Percentiles rank a stretch among this genome's conserved stretches.
Evolutionary conservation across 2,329 filamentous ascomycete species (phyloP).

Genomic region (Aureobasidium sp.): DNA sequence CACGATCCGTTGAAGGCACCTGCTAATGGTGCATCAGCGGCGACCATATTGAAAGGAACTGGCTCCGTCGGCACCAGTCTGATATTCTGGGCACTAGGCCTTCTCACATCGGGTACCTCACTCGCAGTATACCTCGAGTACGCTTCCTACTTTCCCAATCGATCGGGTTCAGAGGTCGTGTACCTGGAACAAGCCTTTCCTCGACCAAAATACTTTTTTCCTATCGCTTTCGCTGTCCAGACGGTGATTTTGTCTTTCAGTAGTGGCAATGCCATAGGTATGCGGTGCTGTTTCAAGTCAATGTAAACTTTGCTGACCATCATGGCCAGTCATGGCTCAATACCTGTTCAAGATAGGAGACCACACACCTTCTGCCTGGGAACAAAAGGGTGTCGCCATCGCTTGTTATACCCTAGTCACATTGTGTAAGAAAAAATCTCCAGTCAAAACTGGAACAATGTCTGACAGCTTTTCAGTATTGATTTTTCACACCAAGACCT

Average conservation of each 20-base stretch:
- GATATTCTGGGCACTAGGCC: slow-evolving; percentile 42
- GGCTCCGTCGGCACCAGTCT: slow-evolving; percentile 56
- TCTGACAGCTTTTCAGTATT: slow-evolving; percentile 27
- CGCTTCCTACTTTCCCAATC: slow-evolving; percentile 57
- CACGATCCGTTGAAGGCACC: too few relatives aligned
- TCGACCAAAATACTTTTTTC: slow-evolving; percentile 55
- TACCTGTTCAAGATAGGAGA: slow-evolving; percentile 55
- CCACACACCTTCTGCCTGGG: slow-evolving; percentile 48
- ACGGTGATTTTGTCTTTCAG: slow-evolving; percentile 57
- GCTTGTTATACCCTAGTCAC: slow-evolving; percentile 54
- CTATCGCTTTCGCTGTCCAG: slow-evolving; percentile 56
- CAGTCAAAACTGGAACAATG: not conserved
- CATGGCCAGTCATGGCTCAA: slow-evolving; percentile 43
- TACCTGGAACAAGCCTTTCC: slow-evolving; percentile 62
- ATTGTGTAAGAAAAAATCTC: slow-evolving; percentile 36
- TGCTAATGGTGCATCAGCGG: slow-evolving; percentile 33
- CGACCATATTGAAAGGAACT: slow-evolving; percentile 49
- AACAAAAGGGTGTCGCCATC: slow-evolving; percentile 58
- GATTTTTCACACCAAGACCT: slow-evolving; percentile 50
- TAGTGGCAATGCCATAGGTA: slow-evolving; percentile 54
- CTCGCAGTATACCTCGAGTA: slow-evolving; percentile 56
- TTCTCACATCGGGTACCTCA: slow-evolving; percentile 38
- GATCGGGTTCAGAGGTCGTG: slow-evolving; percentile 58
- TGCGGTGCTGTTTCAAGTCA: slow-evolving; percentile 1
- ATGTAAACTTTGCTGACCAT: slow-evolving; percentile 16